Evolutionary conservation across 176 grass and related monocot genomes (phyloP), one percentile per base, ranked within the genome.

Genomic region (Ampelocalamus luodianensis): DNA sequence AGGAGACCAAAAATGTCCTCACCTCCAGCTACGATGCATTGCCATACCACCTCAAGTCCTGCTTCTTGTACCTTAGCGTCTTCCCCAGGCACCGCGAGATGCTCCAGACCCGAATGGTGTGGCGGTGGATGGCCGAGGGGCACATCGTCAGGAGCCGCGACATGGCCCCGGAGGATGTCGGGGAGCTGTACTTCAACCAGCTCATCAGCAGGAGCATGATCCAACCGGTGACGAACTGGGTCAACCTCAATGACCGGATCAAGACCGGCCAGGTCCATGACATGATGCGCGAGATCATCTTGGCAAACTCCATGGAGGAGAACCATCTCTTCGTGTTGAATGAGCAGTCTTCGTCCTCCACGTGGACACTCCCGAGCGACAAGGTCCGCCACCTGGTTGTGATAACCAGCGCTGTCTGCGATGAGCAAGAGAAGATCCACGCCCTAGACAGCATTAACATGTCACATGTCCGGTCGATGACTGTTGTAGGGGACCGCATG

Each of bases 51-150:
- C 59, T 24, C 9, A 62, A 24, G 46, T 49, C 46, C 46, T 49
- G 46, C 46, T 49, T 49, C 46, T 49, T 49, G 46, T 49, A 49
- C 46, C 87, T 89, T 18, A 85, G 66, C 27, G 50, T 89, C 37
- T 89, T 89, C 66, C 75, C 74, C n/a, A 65, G 74, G 74, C 20
- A 89, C 65, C 78, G 38, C 22, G 40, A 80, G 40, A 80, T 89
- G 9, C 17, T 32, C 8, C 56, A 69, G 0, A 74, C 43, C 20
- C 38, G 22, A 8, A 45, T 89, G 62, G 43, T 75, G n/a, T 51
- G 38, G 59, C 27, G 75, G 72, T 89, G 87, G 87, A 80, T 89
- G 44, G 81, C 81, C 9, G 87, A 89, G 39, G 87, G 82, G n/a
- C 9, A 37, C 4, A 29, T 29, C 29, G 29, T 29, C 3, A 1